These are phyloP conservation scores for Suillus plorans DNA, from an alignment of 768 basidiomycete genomes.

Conservation along the genomic window DNA sequence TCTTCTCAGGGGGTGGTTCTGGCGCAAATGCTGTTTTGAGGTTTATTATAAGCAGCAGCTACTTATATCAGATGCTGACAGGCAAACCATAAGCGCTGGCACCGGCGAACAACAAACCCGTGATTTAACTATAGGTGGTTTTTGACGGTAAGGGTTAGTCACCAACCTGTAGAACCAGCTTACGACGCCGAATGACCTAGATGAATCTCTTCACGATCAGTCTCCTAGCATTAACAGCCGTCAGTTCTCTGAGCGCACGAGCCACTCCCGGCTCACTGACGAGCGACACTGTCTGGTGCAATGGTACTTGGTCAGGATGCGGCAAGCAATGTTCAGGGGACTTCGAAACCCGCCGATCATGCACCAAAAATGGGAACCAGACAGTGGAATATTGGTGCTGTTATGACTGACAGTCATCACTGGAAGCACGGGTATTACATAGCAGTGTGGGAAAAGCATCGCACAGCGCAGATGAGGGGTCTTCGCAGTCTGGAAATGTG, in stretches of 20 bases:
- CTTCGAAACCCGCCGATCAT: constrained; percentile 11
- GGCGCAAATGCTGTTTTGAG: not conserved
- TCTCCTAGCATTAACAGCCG: not conserved
- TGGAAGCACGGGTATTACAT: not conserved
- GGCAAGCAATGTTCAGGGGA: constrained; percentile 8
- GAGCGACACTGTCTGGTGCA: constrained; percentile 7
- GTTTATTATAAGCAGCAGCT: not conserved
- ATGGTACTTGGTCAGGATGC: constrained; percentile 13
- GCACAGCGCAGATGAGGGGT: not conserved
- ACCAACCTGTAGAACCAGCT: not conserved
- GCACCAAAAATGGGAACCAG: constrained; percentile 4
- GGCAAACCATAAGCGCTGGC: not conserved
- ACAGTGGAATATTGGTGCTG: constrained; percentile 16
- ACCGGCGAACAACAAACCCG: not conserved
- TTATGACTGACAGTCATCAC: constrained; percentile 1
- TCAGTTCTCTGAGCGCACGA: not conserved
- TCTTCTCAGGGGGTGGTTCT: not conserved
- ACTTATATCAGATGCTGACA: not conserved
- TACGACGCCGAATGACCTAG: not conserved
- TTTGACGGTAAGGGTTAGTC: not conserved
- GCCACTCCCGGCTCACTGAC: not conserved
- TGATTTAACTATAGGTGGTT: not conserved
- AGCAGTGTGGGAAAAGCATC: not conserved
- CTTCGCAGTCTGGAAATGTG: not conserved
- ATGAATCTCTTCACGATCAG: not conserved